A percentile compares a stretch with the other conserved stretches of the same genome.
These are phyloP conservation scores for Trichosporon ovoides DNA, from an alignment of 1,284 basidiomycete genomes.

Conservation along the genomic window DNA sequence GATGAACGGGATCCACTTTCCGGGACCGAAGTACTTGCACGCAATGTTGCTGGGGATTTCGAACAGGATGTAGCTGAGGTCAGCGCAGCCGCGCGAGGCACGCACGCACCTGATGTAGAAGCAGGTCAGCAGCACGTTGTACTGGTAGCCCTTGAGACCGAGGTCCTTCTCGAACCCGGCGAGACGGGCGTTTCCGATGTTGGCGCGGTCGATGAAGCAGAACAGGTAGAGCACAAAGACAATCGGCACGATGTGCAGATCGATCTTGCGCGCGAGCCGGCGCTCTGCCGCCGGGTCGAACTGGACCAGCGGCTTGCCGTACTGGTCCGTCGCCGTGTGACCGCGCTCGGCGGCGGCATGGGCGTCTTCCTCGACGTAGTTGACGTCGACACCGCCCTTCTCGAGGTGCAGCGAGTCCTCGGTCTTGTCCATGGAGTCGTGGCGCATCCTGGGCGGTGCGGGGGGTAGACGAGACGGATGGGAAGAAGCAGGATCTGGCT, in stretches of 20 bases:
- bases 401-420: background rate
- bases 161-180: slow-evolving; percentile 13
- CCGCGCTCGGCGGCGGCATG: slow-evolving; percentile 7
- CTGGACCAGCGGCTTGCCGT: slow-evolving; percentile 11
- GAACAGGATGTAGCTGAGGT: slow-evolving; percentile 39
- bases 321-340: slow-evolving; percentile 5
- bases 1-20: slow-evolving; percentile 19
- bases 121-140: slow-evolving; percentile 28
- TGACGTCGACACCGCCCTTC: background rate
- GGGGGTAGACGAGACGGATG: too few species aligned
- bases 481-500: too few species aligned
- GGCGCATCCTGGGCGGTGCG: too few species aligned
- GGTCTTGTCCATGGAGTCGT: too few species aligned
- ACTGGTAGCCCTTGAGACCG: slow-evolving; percentile 20
- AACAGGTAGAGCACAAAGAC: slow-evolving; percentile 19
- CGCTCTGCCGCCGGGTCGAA: slow-evolving; percentile 18
- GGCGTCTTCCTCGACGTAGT: slow-evolving; percentile 5
- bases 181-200: slow-evolving; percentile 27
- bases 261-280: slow-evolving; percentile 23
- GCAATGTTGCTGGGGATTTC: slow-evolving; percentile 32
- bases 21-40: slow-evolving; percentile 19
- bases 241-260: slow-evolving; percentile 23
- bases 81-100: too few species aligned
- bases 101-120: slow-evolving; percentile 15
- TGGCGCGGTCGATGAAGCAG: slow-evolving; percentile 23